Conservation (phyloP, 805 yeast species). For the Kregervanrija fluxuum region DNA sequence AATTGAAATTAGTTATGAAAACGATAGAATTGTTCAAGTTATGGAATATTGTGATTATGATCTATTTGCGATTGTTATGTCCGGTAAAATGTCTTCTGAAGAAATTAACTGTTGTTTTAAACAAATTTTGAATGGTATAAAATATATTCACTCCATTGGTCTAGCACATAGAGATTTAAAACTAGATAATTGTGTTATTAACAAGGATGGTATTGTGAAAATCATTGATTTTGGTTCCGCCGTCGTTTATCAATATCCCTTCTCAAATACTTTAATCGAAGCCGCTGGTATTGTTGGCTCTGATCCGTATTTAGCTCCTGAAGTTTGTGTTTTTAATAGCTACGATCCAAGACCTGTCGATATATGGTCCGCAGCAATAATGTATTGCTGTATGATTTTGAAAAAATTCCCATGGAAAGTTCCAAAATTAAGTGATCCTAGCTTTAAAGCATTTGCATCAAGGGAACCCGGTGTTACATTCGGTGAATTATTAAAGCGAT, state of each 20-base stretch:
- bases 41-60: constrained; percentile 95
- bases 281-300: constrained; percentile 83
- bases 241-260: constrained; percentile 85
- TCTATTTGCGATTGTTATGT: constrained; percentile 90
- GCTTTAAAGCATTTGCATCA: constrained; percentile 76
- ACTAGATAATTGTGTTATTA: constrained; percentile 86
- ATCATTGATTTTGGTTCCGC: constrained; percentile 93
- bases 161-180: constrained; percentile 88
- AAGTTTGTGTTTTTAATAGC: constrained; percentile 72
- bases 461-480: constrained; percentile 63
- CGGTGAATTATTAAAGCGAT: constrained; percentile 49
- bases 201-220: constrained; percentile 75
- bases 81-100: constrained; percentile 71
- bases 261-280: constrained; percentile 61
- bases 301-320: constrained; percentile 89
- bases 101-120: constrained; percentile 88
- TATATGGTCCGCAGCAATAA: constrained; percentile 88
- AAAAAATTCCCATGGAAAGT: constrained; percentile 94
- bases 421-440: constrained; percentile 72
- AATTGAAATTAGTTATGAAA: constrained; percentile 83
- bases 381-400: constrained; percentile 86
- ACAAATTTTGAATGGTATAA: constrained; percentile 74
- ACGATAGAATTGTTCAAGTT: constrained; percentile 79
- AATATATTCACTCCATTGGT: constrained; percentile 77
- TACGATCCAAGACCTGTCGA: constrained; percentile 93